A percentile compares a stretch with the other conserved stretches of the same genome.
phyloP scores from a whole-genome alignment of 2,329 filamentous ascomycete species.

The Clarireedia hainanense region DNA sequence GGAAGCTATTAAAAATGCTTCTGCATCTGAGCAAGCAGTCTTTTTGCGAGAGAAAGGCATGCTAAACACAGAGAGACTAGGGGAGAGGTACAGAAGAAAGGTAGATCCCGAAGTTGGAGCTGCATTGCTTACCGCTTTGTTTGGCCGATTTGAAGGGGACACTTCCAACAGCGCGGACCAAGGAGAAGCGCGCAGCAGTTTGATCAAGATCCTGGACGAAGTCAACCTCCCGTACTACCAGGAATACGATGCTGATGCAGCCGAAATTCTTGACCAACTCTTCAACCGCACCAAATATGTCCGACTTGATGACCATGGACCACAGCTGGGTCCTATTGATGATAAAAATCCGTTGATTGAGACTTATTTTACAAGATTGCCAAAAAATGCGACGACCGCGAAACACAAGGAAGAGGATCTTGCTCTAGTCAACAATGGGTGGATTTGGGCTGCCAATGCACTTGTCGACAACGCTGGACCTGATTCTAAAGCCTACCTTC shows the following conservation, averaged over 20 bases:
- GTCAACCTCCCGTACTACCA: slow-evolving; percentile 83
- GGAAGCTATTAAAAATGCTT: slow-evolving; percentile 44
- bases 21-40: slow-evolving; percentile 48
- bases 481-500: slow-evolving; percentile 84
- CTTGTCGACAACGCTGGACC: slow-evolving; percentile 90
- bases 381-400: slow-evolving; percentile 67
- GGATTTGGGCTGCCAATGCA: slow-evolving; percentile 97
- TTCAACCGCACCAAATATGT: slow-evolving; percentile 95
- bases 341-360: slow-evolving; percentile 77
- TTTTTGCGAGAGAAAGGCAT: slow-evolving; percentile 59
- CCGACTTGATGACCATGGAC: slow-evolving; percentile 85
- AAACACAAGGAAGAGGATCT: slow-evolving; percentile 70
- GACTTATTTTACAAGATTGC: slow-evolving; percentile 87
- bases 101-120: slow-evolving; percentile 65
- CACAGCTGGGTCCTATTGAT: slow-evolving; percentile 74
- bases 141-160: slow-evolving; percentile 58
- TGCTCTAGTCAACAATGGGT: slow-evolving; percentile 89
- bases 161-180: slow-evolving; percentile 40
- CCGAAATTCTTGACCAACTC: slow-evolving; percentile 80
- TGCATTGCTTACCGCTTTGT: slow-evolving; percentile 57
- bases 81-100: slow-evolving; percentile 67
- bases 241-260: slow-evolving; percentile 80
- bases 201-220: slow-evolving; percentile 64
- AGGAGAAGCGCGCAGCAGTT: slow-evolving; percentile 44
- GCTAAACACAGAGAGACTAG: slow-evolving; percentile 62